Conservation (phyloP, 306 rosid genomes). For the Gynostemma pentaphyllum region DNA sequence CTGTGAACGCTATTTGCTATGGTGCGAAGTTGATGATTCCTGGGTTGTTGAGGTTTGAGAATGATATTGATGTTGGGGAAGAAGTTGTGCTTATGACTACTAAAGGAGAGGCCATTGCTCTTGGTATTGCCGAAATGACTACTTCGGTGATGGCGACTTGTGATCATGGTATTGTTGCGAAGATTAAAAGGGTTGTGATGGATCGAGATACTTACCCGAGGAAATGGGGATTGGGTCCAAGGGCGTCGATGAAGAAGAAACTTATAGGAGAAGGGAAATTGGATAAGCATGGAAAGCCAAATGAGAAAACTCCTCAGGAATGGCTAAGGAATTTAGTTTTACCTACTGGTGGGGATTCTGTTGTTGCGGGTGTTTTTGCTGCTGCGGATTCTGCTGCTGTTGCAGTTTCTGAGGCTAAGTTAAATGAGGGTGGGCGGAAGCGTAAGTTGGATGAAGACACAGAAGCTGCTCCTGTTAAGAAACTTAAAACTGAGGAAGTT, state of each 20-base stretch:
- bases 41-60: constrained; percentile 70
- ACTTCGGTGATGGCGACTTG: constrained; percentile 84
- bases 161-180: constrained; percentile 78
- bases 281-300: constrained; percentile 73
- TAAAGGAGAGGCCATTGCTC: constrained; percentile 71
- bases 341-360: constrained; percentile 46
- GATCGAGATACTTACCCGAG: constrained; percentile 80
- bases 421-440: constrained; percentile 29
- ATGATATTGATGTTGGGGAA: constrained; percentile 71
- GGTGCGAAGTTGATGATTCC: constrained; percentile 86
- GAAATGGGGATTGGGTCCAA: constrained; percentile 82
- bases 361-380: constrained; percentile 49
- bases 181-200: constrained; percentile 86
- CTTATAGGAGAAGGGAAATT: constrained; percentile 53
- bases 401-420: constrained; percentile 13
- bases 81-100: constrained; percentile 79
- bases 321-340: constrained; percentile 59
- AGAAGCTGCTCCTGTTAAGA: constrained; percentile 40
- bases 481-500: constrained; percentile 27
- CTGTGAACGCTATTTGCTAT: constrained; percentile 79
- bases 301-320: constrained; percentile 47
- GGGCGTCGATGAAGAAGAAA: constrained; percentile 74
- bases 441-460: constrained; percentile 31
- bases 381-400: constrained; percentile 23
- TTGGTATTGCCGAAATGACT: constrained; percentile 86